Evolutionary conservation across 2,329 filamentous ascomycete species (phyloP).

Genomic region (Emmonsiellopsis sp.): DNA sequence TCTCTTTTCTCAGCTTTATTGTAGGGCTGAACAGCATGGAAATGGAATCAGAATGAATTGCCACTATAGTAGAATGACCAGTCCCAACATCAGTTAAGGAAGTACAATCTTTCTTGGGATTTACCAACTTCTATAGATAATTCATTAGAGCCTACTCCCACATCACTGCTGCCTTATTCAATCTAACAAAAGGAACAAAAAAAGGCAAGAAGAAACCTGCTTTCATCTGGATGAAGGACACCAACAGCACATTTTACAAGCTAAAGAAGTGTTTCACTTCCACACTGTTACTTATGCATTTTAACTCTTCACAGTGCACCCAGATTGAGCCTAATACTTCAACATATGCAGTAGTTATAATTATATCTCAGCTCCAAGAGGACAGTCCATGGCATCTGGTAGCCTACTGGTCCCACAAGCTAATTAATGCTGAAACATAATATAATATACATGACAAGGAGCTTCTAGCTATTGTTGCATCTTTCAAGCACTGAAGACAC

Average conservation of each 20-base stretch:
- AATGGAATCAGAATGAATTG: conserved; percentile 14
- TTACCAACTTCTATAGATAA: conserved; percentile 25
- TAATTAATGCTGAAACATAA: conserved; percentile 13
- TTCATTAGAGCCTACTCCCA: conserved; percentile 20
- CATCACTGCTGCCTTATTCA: conserved; percentile 11
- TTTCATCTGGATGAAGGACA: conserved; percentile 4
- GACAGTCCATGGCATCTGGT: conserved; percentile 14
- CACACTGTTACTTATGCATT: conserved; percentile 13
- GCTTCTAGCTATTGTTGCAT: conserved; percentile 20
- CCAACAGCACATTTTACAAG: conserved; percentile 8
- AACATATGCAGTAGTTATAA: conserved; percentile 9
- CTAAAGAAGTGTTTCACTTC: conserved; percentile 13
- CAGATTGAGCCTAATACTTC: conserved; percentile 18
- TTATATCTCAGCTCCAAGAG: conserved; percentile 14
- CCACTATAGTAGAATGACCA: conserved; percentile 15
- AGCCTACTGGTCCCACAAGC: conserved; percentile 18
- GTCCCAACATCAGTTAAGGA: conserved; percentile 12
- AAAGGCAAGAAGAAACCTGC: not conserved
- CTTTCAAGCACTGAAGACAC: conserved; percentile 16
- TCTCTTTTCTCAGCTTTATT: conserved; percentile 13
- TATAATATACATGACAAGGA: conserved; percentile 25
- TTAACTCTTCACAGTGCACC: conserved; percentile 10
- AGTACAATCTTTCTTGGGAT: conserved; percentile 22
- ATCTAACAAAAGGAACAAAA: conserved; percentile 7
- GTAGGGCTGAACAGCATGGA: conserved; percentile 7